Evolutionary conservation across 2,329 filamentous ascomycete genomes (phyloP).

Genomic region (Arthrocladium fulminans): DNA sequence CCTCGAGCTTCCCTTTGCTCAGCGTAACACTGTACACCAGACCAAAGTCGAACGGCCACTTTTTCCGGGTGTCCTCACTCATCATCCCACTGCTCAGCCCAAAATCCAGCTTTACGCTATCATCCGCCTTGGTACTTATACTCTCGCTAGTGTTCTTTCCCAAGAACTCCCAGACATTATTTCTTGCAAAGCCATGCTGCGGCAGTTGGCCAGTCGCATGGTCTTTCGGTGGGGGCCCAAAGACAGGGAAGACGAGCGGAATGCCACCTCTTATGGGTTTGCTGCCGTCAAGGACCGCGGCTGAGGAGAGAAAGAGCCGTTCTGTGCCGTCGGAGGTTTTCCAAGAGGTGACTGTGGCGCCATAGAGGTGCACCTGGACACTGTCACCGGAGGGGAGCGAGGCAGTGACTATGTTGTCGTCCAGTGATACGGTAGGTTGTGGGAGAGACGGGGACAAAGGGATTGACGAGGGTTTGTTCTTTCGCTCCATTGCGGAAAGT

Average conservation of each 20-base stretch:
- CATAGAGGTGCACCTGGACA: slow-evolving; percentile 76
- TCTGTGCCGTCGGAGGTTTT: slow-evolving; percentile 70
- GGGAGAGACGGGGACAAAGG: slow-evolving; percentile 64
- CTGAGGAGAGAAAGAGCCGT: slow-evolving; percentile 78
- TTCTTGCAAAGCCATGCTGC: slow-evolving; percentile 92
- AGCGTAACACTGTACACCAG: slow-evolving; percentile 90
- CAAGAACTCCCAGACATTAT: slow-evolving; percentile 83
- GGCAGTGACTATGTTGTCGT: slow-evolving; percentile 66
- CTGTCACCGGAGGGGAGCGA: slow-evolving; percentile 77
- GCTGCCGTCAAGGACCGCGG: slow-evolving; percentile 70
- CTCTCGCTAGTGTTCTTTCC: slow-evolving; percentile 64
- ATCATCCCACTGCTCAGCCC: slow-evolving; percentile 70
- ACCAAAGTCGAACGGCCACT: slow-evolving; percentile 81
- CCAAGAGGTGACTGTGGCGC: slow-evolving; percentile 90
- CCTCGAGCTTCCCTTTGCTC: slow-evolving; percentile 63
- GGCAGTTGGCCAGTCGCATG: slow-evolving; percentile 70
- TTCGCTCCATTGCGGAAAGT: slow-evolving; percentile 65
- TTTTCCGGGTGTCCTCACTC: slow-evolving; percentile 55
- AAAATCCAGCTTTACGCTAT: slow-evolving; percentile 88
- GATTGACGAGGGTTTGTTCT: slow-evolving; percentile 72
- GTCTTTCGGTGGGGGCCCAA: slow-evolving; percentile 70
- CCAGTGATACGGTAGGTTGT: slow-evolving; percentile 68
- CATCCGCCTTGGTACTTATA: slow-evolving; percentile 42
- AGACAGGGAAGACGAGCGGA: slow-evolving; percentile 40
- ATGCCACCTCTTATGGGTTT: slow-evolving; percentile 70